These are phyloP conservation scores for Xerocomus potaroensis DNA, from an alignment of 768 basidiomycete species.

Conservation along the genomic window DNA sequence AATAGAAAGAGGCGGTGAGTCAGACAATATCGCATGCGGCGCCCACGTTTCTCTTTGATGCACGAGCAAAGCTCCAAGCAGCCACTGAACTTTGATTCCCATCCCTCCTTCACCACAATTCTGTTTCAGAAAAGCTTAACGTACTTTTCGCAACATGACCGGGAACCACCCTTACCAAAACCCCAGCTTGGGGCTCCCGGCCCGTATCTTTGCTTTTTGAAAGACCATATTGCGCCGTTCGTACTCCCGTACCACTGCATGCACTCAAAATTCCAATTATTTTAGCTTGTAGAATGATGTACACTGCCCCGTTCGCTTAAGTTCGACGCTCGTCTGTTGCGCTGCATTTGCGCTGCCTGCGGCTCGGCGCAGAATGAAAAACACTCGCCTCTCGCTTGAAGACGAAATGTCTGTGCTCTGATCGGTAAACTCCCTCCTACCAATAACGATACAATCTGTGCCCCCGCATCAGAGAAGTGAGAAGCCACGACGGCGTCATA, in stretches of 20 bases:
- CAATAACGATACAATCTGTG: conserved; percentile 7
- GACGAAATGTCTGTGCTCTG: not conserved
- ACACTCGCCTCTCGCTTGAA: not conserved
- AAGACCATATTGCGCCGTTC: not conserved
- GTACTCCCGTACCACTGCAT: not conserved
- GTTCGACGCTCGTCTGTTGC: not conserved
- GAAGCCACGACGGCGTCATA: conserved; percentile 13
- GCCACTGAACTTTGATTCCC: not conserved
- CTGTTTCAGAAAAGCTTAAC: too few relatives aligned
- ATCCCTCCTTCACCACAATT: not conserved
- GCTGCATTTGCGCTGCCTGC: not conserved
- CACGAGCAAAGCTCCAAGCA: not conserved
- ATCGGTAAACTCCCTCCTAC: conserved; percentile 4
- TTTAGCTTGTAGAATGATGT: not conserved
- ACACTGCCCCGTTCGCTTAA: not conserved
- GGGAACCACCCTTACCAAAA: too few relatives aligned
- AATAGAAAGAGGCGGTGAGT: too few relatives aligned
- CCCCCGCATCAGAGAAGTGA: conserved; percentile 13
- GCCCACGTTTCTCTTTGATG: not conserved
- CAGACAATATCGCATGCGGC: not conserved
- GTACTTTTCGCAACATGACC: too few relatives aligned
- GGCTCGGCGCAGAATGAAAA: not conserved
- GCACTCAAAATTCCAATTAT: not conserved
- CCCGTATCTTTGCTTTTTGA: not conserved
- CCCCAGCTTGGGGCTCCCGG: not conserved